Base-by-base conservation (phyloP, 208 protist genomes). In the Leishmania guyanensis region DNA sequence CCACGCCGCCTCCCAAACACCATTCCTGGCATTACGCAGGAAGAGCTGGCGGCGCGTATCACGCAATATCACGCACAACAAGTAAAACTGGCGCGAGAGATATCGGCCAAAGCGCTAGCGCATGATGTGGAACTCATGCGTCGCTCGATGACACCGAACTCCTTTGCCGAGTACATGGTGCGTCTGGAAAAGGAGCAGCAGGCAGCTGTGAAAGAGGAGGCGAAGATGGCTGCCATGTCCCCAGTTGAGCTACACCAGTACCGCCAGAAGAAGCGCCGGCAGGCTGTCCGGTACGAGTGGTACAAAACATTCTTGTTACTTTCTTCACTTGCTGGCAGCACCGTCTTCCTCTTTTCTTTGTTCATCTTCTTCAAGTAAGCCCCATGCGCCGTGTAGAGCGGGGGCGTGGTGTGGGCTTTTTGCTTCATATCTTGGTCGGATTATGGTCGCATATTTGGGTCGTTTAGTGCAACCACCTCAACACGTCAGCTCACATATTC, bases 1-100 rank as follows among this genome's bases (percentile, higher is more conserved):
- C 85, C 85, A 5, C 62, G 43, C 26, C 84, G 75, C 22, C 88
- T 96, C 16, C 93, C 93, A 2, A 77, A 83, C 82, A 94, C 91
- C 3, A 96, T 96, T 51, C 93, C 93, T 20, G 93, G 93, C 54
- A 80, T 96, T 4, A 87, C 84, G 9, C 91, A 89, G 56, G 91
- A 92, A 83, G 93, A 96, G 78, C 88, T 96, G 12, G 93, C 93
- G 5, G 87, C 79, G 36, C 86, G 87, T 50, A 88, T 91, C 51
- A 75, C 54, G 39, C 53, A 66, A 26, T 83, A 90, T 50, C 75
- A 83, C 78, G 60, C 79, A 64, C 58, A 85, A 85, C 62, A 85
- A 60, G 50, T 60, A 12, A 72, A 82, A 58, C 76, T 84, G 74
- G 72, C 62, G 33, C 56, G 50, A 26, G 83, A 75, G 43, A 36